Percentiles rank a stretch among this genome's conserved stretches.
These are phyloP conservation scores for Quercus suber DNA, from an alignment of 306 rosid genomes.

Conservation along the genomic window DNA sequence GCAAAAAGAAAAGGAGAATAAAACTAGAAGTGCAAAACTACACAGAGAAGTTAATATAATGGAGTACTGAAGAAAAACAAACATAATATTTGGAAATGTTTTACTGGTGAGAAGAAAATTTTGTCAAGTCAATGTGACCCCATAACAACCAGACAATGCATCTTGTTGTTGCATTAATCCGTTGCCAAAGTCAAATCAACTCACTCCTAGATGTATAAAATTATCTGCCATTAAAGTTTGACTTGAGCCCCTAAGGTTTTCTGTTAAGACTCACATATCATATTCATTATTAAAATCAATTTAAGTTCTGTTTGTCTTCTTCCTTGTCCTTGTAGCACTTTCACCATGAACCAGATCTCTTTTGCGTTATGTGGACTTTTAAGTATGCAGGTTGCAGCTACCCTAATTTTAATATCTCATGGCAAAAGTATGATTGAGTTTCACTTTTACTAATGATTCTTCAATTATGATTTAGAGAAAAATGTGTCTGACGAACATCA, in stretches of 20 bases:
- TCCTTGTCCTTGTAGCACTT: neutral
- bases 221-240: neutral
- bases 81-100: neutral
- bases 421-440: neutral
- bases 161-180: neutral
- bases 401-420: neutral
- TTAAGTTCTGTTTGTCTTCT: neutral
- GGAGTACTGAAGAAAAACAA: neutral
- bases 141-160: neutral
- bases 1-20: too few species aligned
- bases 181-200: neutral
- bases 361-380: neutral
- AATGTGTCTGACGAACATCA: neutral
- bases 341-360: neutral
- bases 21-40: too few species aligned
- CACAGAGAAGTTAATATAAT: too few species aligned
- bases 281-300: too few species aligned
- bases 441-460: neutral
- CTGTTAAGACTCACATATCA: neutral
- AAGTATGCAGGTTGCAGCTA: neutral
- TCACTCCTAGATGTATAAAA: neutral
- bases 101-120: neutral
- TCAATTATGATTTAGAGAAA: neutral
- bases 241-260: neutral
- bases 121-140: neutral